Evolutionary conservation across 306 rosid genomes (phyloP), one percentile per base, ranked within the genome.

Genomic region (Cicer yamashitae): DNA sequence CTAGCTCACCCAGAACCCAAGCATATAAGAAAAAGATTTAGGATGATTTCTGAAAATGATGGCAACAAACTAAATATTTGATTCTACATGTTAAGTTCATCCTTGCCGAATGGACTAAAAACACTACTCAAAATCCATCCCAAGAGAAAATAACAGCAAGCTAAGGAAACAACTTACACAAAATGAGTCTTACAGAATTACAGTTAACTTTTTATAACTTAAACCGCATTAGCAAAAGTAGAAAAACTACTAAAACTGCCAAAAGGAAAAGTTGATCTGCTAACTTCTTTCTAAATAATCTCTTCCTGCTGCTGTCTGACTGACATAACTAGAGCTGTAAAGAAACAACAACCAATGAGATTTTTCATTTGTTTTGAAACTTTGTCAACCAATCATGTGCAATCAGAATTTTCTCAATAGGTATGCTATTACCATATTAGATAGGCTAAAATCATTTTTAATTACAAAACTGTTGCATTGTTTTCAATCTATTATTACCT

Each of bases 291-390:
- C 75, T 58, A 77, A 46, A 39, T 7, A 61, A 53, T 61, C 73
- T 67, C 76, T 44, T 70, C 73, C 74, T 71, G 74, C 77, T 74
- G 69, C 77, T 58, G 73, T 45, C 83, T 65, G 66, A 73, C 80
- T 65, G 66, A 73, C 83, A 77, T 48, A 69, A 45, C 79, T 67
- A 77, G 72, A 82, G 34, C 87, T 83, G 83, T 53, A 79, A 68
- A 73, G 62, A 73, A 72, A 77, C 75, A 62, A 64, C 37, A 76
- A 74, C 22, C 11, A 56, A 20, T 34, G 9, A 13, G 71, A 77
- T 34, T 58, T 52, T 44, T 48, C 59, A 22, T 53, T 48, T 40
- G 62, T 66, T 10, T 70, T 51, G 7, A 69, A n/a, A 15, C 22
- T 48, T 61, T 10, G 37, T 43, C 8, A 66, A 34, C 40, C 67